Evolutionary conservation across 2,329 filamentous ascomycete genomes (phyloP), one percentile per base, ranked within the genome.

Genomic region (Cercospora nicotianae): DNA sequence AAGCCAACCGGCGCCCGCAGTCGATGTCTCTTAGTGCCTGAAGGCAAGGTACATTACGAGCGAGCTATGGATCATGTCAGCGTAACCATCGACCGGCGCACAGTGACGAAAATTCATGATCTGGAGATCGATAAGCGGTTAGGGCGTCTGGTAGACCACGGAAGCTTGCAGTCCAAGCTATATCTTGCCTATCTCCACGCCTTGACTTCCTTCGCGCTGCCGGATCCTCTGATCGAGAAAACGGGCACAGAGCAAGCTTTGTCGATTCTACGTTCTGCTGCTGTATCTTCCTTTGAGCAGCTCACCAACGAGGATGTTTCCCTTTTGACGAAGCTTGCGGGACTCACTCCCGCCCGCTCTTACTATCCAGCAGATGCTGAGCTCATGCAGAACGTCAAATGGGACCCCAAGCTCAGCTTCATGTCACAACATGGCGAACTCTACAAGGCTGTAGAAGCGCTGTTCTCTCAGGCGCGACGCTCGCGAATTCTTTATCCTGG

Each of bases 171-270:
- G 48, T 66, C 67, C 64, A 70, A 73, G 51, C 57, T 76, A 2
- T 73, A 66, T 53, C n/a, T 74, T 71, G 88, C 87, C 0, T 75
- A 83, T 4, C 74, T 88, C 0, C 89, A 91, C 72, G 89, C 88
- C 0, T 77, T 83, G 3, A 91, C 89, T 0, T 88, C 88, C 0
- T 86, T 84, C 31, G 72, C 83, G 0, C 42, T 90, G 0, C 83
- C 86, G 0, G 89, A 91, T 72, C 77, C 80, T 0, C 79, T 91
- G 0, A 90, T 87, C 0, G 78, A 81, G 0, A 80, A 83, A 0
- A 91, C 87, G 0, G 89, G 89, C 0, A 84, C 82, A 0, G 89
- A 91, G 72, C 88, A 90, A 74, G 72, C 76, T 2, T 51, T 78
- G 12, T 16, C 48, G 1, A 73, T 74, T 3, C 67, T 77, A 5